Percentiles rank a stretch among this genome's conserved stretches.
These are phyloP conservation scores for Zoysia matrella DNA, from an alignment of 202 grass and related monocot species.

Conservation along the genomic window DNA sequence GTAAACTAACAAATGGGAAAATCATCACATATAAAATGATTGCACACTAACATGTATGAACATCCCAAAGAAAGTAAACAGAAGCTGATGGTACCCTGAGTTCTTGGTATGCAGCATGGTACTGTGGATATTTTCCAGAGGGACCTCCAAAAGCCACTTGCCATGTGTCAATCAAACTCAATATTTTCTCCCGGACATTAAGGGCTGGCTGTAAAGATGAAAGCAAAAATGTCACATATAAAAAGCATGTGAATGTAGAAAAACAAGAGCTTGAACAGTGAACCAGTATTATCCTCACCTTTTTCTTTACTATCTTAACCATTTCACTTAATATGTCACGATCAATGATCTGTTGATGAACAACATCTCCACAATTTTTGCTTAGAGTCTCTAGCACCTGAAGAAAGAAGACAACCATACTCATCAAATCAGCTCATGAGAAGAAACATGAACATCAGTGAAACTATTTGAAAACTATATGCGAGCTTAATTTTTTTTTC, in stretches of 20 bases:
- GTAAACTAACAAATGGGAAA: not conserved
- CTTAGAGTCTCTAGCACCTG: conserved; percentile 97
- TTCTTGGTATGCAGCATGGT: conserved; percentile 92
- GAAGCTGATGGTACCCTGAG: conserved; percentile 66
- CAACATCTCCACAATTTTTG: conserved; percentile 94
- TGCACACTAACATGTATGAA: conserved; percentile 28
- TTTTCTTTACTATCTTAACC: conserved; percentile 99
- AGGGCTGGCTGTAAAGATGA: conserved; percentile 77
- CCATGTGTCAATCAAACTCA: conserved; percentile 95
- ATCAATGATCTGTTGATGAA: conserved; percentile 91
- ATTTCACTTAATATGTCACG: conserved; percentile 99
- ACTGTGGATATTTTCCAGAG: conserved; percentile 82
- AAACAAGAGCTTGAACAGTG: conserved; percentile 5
- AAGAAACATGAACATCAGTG: not conserved
- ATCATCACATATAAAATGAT: conserved; percentile 8
- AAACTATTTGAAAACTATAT: not conserved
- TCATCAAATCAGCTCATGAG: conserved; percentile 28
- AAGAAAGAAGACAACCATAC: conserved; percentile 1
- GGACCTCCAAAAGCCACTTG: conserved; percentile 99
- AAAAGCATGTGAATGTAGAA: conserved; percentile 13
- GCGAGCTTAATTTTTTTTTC: not conserved
- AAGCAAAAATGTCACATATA: conserved; percentile 36
- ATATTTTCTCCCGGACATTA: conserved; percentile 90
- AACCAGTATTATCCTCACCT: conserved; percentile 59
- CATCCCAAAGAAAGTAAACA: not conserved